Percentiles rank a stretch among this genome's conserved stretches.
These are phyloP conservation scores for Ceriops decandra DNA, from an alignment of 345 rosid species.

Conservation along the genomic window DNA sequence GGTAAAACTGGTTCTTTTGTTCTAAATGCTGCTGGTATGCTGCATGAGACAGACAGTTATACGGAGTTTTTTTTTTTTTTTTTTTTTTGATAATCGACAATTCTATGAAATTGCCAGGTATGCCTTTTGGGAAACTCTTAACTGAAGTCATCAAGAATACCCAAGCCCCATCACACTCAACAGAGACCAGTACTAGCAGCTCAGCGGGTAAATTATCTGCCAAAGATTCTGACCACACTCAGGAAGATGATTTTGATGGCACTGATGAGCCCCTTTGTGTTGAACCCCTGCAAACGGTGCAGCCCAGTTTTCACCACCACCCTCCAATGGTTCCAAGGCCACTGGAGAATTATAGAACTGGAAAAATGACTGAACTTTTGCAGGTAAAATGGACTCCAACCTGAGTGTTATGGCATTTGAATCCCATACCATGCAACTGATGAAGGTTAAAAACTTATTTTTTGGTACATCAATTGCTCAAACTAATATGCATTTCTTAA, in stretches of 20 bases:
- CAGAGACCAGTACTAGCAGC: conserved; percentile 14
- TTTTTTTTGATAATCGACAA: neutral
- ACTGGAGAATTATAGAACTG: conserved; percentile 52
- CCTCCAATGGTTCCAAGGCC: conserved; percentile 44
- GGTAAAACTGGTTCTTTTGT: conserved; percentile 18
- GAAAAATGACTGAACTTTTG: conserved; percentile 81
- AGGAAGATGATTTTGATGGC: conserved; percentile 27
- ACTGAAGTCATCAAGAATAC: conserved; percentile 51
- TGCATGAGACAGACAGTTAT: conserved; percentile 13
- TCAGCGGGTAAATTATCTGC: conserved; percentile 15
- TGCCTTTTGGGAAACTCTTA: conserved; percentile 60
- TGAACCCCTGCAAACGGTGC: conserved; percentile 61
- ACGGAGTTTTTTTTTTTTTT: too few relatives aligned
- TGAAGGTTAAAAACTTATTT: neutral
- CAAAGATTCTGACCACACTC: conserved; percentile 13
- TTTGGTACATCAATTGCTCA: neutral
- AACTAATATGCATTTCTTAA: conserved; percentile 5
- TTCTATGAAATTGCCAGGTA: conserved; percentile 23
- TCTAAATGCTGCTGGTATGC: conserved; percentile 4
- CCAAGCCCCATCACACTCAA: conserved; percentile 37
- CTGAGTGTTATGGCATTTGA: neutral
- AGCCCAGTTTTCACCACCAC: conserved; percentile 32
- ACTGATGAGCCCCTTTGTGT: conserved; percentile 51
- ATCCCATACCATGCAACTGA: neutral
- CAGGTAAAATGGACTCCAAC: conserved; percentile 44